Evolutionary conservation across 2,329 filamentous ascomycete species (phyloP).

Genomic region (Alternaria sp.): DNA sequence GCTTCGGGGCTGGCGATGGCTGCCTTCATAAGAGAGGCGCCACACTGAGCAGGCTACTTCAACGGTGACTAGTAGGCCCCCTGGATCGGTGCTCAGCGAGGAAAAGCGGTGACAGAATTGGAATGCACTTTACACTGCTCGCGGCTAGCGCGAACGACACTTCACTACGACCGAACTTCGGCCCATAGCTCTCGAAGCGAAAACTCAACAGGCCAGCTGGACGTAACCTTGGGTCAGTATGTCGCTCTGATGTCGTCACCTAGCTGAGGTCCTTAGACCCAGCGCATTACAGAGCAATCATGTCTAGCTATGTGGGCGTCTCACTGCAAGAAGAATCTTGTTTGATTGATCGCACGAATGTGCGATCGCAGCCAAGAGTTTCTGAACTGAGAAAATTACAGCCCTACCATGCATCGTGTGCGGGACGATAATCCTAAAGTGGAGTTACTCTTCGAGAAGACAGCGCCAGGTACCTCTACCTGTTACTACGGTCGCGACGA

Average conservation of each 20-base stretch:
- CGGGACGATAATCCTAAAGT: slow-evolving; percentile 23
- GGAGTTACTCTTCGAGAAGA: slow-evolving; percentile 15
- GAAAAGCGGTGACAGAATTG: slow-evolving; percentile 38
- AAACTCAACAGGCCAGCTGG: slow-evolving; percentile 12
- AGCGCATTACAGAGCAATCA: background rate
- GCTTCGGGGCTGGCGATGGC: background rate
- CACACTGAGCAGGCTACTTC: slow-evolving; percentile 7
- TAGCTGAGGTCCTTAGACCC: background rate
- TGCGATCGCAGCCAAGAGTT: background rate
- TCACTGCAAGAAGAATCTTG: background rate
- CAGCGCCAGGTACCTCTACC: slow-evolving; percentile 10
- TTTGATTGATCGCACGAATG: background rate
- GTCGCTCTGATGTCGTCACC: slow-evolving; percentile 8
- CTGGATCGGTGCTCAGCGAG: slow-evolving; percentile 12
- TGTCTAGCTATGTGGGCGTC: background rate
- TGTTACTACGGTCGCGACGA: slow-evolving; percentile 25
- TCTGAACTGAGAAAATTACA: slow-evolving; percentile 9
- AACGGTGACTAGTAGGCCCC: slow-evolving; percentile 8
- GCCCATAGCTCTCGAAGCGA: slow-evolving; percentile 12
- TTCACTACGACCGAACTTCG: slow-evolving; percentile 32
- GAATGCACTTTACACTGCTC: slow-evolving; percentile 15
- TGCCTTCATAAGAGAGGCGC: background rate
- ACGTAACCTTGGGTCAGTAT: slow-evolving; percentile 11
- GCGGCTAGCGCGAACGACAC: slow-evolving; percentile 22
- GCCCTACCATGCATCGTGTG: slow-evolving; percentile 22